Base-by-base conservation (phyloP, 139 green algal species). In the Zygnema cylindricum region DNA sequence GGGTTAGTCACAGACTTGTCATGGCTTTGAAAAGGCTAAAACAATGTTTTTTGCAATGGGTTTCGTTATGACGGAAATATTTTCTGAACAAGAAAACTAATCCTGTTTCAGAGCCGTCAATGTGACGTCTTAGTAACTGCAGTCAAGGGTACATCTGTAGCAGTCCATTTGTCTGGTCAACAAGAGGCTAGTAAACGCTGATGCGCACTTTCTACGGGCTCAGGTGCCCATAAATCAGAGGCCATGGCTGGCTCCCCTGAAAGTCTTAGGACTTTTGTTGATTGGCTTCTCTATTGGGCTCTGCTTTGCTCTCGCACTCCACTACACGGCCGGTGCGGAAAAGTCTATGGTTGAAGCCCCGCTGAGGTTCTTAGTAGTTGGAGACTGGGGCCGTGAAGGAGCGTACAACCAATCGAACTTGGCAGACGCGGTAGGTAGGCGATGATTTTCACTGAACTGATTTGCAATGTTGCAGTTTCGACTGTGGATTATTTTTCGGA, bases 401-500 rank as follows among this genome's bases (percentile, higher is more conserved):
- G 41, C 43, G 35, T 90, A 71, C 86, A 90, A 90, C 81, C 86
- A 90, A 25, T 77, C 84, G 30, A 38, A 78, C 16, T 73, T 89
- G 3, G 84, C 84, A 32, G 82, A 84, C 30, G n/a, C 82, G 39
- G 75, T 88, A 63, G 81, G 84, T 84, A 85, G 55, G 55, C 39
- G 2, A 25, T n/a, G n/a, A 35, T 88, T 63, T 69, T 30, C 0
- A 69, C 79, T 22, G 2, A 35, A 69, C 30, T 84, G 35, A 36
- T 76, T 49, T 73, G n/a, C 41, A 32, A 83, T 25, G 86, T 91
- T 39, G 82, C 81, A 39, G 39, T 90, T 32, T 90, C 86, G 7
- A 84, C 81, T 16, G 77, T 77, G 3, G 86, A 90, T 55, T 88
- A 81, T 54, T 90, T 90, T 55, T 89, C 86, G 25, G 81, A 90